Evolutionary conservation across 305 asterid genomes (phyloP), one percentile per base, ranked within the genome.

Genomic region (Fraxinus albicans): DNA sequence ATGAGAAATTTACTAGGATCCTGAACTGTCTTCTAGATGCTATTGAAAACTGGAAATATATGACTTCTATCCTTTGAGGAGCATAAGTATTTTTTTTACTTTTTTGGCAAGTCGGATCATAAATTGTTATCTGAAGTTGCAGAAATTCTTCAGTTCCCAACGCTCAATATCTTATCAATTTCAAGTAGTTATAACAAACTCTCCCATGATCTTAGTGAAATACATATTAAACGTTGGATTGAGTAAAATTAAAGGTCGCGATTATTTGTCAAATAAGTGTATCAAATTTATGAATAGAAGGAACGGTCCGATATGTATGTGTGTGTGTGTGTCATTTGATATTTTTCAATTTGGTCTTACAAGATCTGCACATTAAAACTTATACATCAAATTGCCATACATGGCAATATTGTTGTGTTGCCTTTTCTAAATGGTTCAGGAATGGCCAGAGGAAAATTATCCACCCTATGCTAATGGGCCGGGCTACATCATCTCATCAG

Each of bases 391-490:
- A 79, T 60, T 19, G 8, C 63, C 4, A 17, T 17, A 53, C 23
- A 53, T 1, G 63, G 21, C 1, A 21, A 5, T 17, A 6, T n/a
- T 15, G 72, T 60, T 23, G 27, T 21, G 3, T 69, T 33, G 79
- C 70, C 21, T 65, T 75, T n/a, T 25, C 60, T 38, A 82, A 19
- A 23, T 79, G 77, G 81, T 87, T 76, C 84, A 92, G 98, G 98
- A 94, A 87, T 94, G 98, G 98, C 98, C 96, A 6, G 97, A 90
- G 92, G 98, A 93, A 90, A 92, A 83, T 69, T 94, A 94, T 82
- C 98, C 98, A 65, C 92, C 97, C 29, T 94, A 94, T 77, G 98
- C 98, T 78, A 94, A 94, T 42, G 98, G 98, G 34, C 97, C 98
- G 5, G 98, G 98, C 87, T 94, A 94, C 90, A 88, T 94, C 12